Conservation (phyloP, 352 stramenopile species). For the Phytophthora fragariae region DNA sequence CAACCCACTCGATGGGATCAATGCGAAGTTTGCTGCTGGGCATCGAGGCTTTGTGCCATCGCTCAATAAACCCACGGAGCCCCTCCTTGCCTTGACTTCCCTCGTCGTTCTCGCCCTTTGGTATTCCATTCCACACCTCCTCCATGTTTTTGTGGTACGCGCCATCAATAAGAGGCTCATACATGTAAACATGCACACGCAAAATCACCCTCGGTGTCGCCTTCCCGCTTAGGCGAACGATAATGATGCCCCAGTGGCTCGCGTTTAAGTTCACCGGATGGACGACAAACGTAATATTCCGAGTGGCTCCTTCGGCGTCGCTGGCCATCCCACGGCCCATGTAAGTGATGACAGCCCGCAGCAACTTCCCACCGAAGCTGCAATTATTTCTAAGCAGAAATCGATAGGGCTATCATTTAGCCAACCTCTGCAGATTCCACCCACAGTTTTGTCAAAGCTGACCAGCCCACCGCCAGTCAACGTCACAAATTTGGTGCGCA, state of each 20-base stretch:
- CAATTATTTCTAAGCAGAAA: conserved; percentile 13
- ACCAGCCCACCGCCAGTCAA: background rate
- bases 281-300: background rate
- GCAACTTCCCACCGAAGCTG: background rate
- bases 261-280: background rate
- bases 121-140: background rate
- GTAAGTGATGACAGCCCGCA: conserved; percentile 3
- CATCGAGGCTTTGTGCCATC: background rate
- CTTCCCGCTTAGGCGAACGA: background rate
- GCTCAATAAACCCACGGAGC: background rate
- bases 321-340: conserved; percentile 2
- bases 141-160: conserved; percentile 12
- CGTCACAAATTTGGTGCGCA: conserved; percentile 10
- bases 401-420: conserved; percentile 18
- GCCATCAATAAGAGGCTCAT: conserved; percentile 15
- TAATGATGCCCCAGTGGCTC: conserved; percentile 22
- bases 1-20: background rate
- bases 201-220: background rate
- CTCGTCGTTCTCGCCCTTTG: background rate
- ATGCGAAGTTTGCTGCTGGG: background rate
- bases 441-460: conserved; percentile 18
- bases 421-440: conserved; percentile 3
- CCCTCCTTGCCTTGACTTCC: background rate
- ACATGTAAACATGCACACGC: conserved; percentile 8
- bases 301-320: background rate